Evolutionary conservation across 75 land plant species (phyloP), one percentile per base, ranked within the genome.

Genomic region (Sequoia sempervirens): DNA sequence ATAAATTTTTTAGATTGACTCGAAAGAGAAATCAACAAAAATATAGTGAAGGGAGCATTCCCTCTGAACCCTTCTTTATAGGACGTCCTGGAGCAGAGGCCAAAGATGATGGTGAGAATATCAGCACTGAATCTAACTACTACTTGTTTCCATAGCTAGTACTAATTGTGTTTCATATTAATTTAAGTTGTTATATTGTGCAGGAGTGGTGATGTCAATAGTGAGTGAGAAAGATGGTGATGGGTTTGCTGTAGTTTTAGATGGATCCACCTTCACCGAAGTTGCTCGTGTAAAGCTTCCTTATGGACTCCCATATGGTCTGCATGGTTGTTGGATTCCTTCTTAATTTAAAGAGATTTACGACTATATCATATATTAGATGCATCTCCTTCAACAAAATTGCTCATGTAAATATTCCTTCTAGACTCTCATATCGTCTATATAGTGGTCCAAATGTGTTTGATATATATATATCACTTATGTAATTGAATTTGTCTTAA

Each of bases 1-100:
- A 17, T 54, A 18, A 36, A 38, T 7, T 1, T 54, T 75, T 13
- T 86, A 95, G 97, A 83, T 95, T 84, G 97, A 95, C 84, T 72
- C 93, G 34, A 81, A 87, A 40, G 85, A 86, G 74, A 86, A 89
- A 52, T 91, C 45, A 69, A 92, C 94, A 1, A 92, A 89, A 88
- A 93, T 84, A 90, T 76, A 91, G 90, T 28, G 89, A 86, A 13
- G 97, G 94, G 1, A 82, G 91, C 18, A 86, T 93, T 54, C 97
- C 97, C 0, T 94, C 95, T 0, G 95, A 95, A 82, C 97, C 97
- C 1, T 92, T 92, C 86, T 95, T 95, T 69, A 93, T 95, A 50
- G 90, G 93, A 66, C 88, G 94, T 18, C 95, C 95, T 10, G 93
- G 93, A 2, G 89, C 91, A 20, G 83, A 87, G 0, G 86, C 87